Evolutionary conservation across 805 yeast genomes (phyloP), one percentile per base, ranked within the genome.

Genomic region (Cyberlindnera veronae): DNA sequence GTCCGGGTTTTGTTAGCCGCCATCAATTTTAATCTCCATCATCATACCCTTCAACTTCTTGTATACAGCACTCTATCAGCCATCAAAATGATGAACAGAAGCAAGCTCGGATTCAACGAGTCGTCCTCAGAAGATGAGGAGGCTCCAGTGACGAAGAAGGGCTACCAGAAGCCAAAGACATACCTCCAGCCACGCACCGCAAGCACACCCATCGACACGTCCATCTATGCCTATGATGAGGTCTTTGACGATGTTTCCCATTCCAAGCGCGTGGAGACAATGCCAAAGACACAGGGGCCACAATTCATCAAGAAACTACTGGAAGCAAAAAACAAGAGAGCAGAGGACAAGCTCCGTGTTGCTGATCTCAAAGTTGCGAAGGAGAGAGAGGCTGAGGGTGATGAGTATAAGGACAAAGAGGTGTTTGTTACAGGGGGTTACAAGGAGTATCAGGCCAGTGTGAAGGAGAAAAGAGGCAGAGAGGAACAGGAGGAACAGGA

Each of bases 371-470:
- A 61, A 34, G 45, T 60, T 8, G 67, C 62, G 29, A 53, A 62
- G 29, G 72, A 69, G 41, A 46, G 71, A 8, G 63, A 64, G 23
- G 40, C 54, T 16, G 76, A 71, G 42, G 69, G 68, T 5, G 68
- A 64, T 28, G 58, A 57, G 22, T 61, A 49, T 34, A 59, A 53
- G 4, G 70, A 57, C 15, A 68, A 64, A 34, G 74, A 72, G 34
- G 66, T 58, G 19, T 78, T 76, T 58, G 72, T 76, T 9, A 71
- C 80, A 1, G 54, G 63, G 2, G 69, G 71, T 0, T 79, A 77
- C 50, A 64, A 66, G 48, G 55, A 55, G 29, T 66, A 64, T 32
- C 46, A 37, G 32, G 45, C 41, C 34, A 40, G 41, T 12, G 37
- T 44, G 21, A 32, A 20, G 15, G 50, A 50, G 13, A 34, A 35